Evolutionary conservation across 495 filamentous ascomycete genomes (phyloP).

Genomic region (Neurospora sublineolata): DNA sequence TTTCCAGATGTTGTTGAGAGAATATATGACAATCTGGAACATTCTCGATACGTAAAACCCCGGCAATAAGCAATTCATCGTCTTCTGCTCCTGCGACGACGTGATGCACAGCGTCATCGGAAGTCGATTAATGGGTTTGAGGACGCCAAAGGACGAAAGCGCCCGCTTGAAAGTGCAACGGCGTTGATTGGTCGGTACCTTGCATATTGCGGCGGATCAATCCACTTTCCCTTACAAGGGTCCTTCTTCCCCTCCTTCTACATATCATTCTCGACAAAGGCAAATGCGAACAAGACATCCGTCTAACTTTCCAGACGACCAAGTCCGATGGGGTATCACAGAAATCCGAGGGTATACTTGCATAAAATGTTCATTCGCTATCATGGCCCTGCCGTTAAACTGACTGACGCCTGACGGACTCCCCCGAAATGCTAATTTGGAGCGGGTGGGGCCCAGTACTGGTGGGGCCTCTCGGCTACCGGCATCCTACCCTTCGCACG

Average conservation of each 20-base stretch:
- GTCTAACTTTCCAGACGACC: background rate
- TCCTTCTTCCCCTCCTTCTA: no score
- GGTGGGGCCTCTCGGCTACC: background rate
- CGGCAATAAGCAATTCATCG: no score
- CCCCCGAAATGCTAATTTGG: background rate
- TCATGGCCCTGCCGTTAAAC: background rate
- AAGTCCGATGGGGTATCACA: background rate
- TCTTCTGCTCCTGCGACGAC: no score
- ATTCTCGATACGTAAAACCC: no score
- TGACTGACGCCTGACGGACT: background rate
- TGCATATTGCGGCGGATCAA: background rate
- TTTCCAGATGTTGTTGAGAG: background rate
- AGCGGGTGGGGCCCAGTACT: background rate
- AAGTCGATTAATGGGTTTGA: no score
- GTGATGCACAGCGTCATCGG: no score
- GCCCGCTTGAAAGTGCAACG: background rate
- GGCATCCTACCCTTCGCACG: background rate
- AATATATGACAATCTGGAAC: no score
- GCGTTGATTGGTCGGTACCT: background rate
- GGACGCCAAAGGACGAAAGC: background rate
- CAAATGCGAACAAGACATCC: background rate
- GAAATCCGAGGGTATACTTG: background rate
- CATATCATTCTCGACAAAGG: background rate
- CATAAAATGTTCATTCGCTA: background rate
- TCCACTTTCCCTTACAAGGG: background rate